Evolutionary conservation across 2,329 filamentous ascomycete genomes (phyloP).

Genomic region (Penicillium sp.): DNA sequence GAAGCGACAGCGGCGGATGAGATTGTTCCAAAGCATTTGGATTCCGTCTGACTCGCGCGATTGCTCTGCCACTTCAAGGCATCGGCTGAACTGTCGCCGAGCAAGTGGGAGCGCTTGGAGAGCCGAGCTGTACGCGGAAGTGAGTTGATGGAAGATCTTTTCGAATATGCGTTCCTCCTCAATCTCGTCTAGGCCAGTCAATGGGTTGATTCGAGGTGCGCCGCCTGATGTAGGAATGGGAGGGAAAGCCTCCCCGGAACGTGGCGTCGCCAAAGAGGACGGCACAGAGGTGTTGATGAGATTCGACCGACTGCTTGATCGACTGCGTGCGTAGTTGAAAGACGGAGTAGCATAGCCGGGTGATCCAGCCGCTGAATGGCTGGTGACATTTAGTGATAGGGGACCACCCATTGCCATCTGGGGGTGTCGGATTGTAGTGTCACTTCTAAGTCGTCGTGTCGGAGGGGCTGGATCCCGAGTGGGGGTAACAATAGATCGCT

Average conservation of each 20-base stretch:
- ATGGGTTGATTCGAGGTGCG: slow-evolving; percentile 57
- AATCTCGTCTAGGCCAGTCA: slow-evolving; percentile 67
- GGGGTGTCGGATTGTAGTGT: slow-evolving; percentile 58
- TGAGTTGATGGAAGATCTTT: slow-evolving; percentile 77
- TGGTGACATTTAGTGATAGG: slow-evolving; percentile 39
- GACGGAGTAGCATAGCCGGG: slow-evolving; percentile 41
- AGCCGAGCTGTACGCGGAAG: slow-evolving; percentile 74
- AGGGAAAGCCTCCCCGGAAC: slow-evolving; percentile 81
- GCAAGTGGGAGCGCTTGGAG: slow-evolving; percentile 73
- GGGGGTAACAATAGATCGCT: slow-evolving; percentile 48
- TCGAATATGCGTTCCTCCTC: slow-evolving; percentile 85
- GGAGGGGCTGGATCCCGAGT: slow-evolving; percentile 54
- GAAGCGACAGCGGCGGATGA: slow-evolving; percentile 73
- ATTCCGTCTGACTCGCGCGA: slow-evolving; percentile 65
- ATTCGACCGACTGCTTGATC: slow-evolving; percentile 60
- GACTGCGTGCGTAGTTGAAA: slow-evolving; percentile 47
- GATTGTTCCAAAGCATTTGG: slow-evolving; percentile 69
- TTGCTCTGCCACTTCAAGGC: slow-evolving; percentile 68
- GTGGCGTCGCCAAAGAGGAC: slow-evolving; percentile 68
- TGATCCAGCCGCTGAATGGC: slow-evolving; percentile 37
- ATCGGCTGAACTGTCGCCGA: slow-evolving; percentile 68
- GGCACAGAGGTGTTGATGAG: slow-evolving; percentile 54
- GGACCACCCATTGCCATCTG: slow-evolving; percentile 39
- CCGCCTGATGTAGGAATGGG: slow-evolving; percentile 49
- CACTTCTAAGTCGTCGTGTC: slow-evolving; percentile 56